Evolutionary conservation across 23 red algal genomes (phyloP), one percentile per base, ranked within the genome.

Genomic region (Gracilaria domingensis): DNA sequence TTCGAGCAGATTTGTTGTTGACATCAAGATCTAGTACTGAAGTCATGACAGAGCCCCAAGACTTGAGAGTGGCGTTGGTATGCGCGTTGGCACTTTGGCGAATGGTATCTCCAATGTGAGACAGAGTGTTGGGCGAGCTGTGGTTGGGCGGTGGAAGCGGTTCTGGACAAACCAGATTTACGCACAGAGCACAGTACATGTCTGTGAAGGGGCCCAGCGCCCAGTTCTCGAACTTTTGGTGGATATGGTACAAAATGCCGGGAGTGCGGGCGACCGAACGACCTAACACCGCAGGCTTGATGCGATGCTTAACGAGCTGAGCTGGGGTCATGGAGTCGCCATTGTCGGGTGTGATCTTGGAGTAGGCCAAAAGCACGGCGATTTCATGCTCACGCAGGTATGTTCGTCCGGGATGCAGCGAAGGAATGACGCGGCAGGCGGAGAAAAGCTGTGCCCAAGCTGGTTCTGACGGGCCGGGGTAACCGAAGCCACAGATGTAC

Each of bases 141-240:
- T 62, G 47, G 51, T 73, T 75, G 45, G n/a, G 38, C 7, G 84
- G 21, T 24, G 69, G 17, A 9, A 73, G 51, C 24, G 84, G 51
- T 9, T 71, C 51, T 48, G 84, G 84, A 42, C 67, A 50, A 44
- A 36, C 76, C 64, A 77, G 67, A 59, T 42, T 57, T 21, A 87
- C 84, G 25, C 84, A 76, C 50, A 73, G 33, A 18, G 84, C 50
- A 59, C 84, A 87, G 69, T 72, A 87, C 84, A 61, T 77, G 54
- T 87, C 84, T 45, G 84, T 75, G 44, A 87, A 87, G 14, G 84
- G 84, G 4, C 84, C 84, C 84, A 87, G 65, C 38, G 84, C 84
- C 84, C 84, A 90, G 30, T 81, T 81, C 28, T 90, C 86, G 62
- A 81, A 90, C 86, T 90, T 90, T 72, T 64, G 61, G 16, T 90